Evolutionary conservation across 2,329 filamentous ascomycete species (phyloP), one percentile per base, ranked within the genome.

Genomic region (Penicillium sp.): DNA sequence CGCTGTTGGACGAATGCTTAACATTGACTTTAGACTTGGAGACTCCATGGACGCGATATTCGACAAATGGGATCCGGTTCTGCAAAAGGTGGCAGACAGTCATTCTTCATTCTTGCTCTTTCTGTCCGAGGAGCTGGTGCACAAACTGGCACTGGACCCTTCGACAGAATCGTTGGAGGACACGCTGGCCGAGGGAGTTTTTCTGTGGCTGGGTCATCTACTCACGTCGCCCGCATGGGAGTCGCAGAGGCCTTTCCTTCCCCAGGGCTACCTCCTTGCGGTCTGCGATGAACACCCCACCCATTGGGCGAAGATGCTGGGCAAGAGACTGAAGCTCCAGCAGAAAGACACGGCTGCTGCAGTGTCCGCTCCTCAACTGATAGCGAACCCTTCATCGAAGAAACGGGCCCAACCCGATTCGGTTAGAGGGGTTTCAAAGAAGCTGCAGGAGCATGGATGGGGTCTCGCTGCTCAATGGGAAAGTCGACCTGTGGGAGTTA

Each of bases 161-260:
- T 38, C 59, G 37, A 42, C 64, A 45, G 58, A 70, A 60, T 28
- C 62, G 35, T 68, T 73, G 30, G 50, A 64, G 28, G 71, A 79
- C 62, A 70, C 76, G 0, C 65, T 70, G 7, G 71, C 71, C 38
- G 81, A 86, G 71, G 81, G 77, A 1, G 57, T 82, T 35, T 82
- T 77, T 63, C 71, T 79, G 37, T 87, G 85, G 85, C 66, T 84
- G 28, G 66, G 79, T 9, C 82, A 85, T 67, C 74, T 86, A 10
- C 66, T 84, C 28, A 72, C 72, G 5, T 77, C 77, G 12, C 55
- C 72, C 3, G 68, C 71, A 1, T 83, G 80, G 80, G 67, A 68
- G 12, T 65, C 65, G 33, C 64, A 72, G 37, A 68, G 72, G 35
- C 67, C 61, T 33, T 60, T 69, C 17, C 68, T 77, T 15, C 73